Percentiles rank a stretch among this genome's conserved stretches.
Conservation (phyloP, 1,284 basidiomycete genomes). For the Wallemia mellicola region DNA sequence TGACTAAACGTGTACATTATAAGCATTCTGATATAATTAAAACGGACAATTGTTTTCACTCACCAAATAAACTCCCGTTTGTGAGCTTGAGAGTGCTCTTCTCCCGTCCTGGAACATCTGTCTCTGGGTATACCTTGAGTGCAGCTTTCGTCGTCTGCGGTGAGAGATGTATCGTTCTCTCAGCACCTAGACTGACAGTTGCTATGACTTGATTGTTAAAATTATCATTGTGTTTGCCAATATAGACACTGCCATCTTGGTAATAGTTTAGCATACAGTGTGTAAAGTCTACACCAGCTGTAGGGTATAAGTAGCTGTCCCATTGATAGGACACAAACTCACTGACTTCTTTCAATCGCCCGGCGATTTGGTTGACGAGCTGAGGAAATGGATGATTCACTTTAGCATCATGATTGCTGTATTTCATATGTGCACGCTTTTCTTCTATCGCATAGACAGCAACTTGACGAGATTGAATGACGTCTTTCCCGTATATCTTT, state of each 20-base stretch:
- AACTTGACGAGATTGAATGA: background rate
- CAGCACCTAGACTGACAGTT: background rate
- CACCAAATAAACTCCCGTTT: background rate
- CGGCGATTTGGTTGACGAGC: background rate
- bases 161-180: background rate
- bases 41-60: background rate
- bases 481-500: background rate
- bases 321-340: background rate
- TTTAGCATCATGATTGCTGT: background rate
- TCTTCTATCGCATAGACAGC: background rate
- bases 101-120: background rate
- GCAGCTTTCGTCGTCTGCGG: background rate
- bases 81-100: background rate
- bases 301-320: background rate
- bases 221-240: background rate
- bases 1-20: background rate
- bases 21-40: background rate
- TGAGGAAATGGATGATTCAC: background rate
- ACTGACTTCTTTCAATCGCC: background rate
- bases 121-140: background rate
- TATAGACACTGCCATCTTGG: background rate
- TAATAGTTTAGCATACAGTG: conserved; percentile 1
- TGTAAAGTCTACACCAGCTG: background rate
- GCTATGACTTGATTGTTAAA: background rate
- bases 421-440: background rate